Evolutionary conservation across 495 filamentous ascomycete species (phyloP), one percentile per base, ranked within the genome.

Genomic region (Neurospora sp.): DNA sequence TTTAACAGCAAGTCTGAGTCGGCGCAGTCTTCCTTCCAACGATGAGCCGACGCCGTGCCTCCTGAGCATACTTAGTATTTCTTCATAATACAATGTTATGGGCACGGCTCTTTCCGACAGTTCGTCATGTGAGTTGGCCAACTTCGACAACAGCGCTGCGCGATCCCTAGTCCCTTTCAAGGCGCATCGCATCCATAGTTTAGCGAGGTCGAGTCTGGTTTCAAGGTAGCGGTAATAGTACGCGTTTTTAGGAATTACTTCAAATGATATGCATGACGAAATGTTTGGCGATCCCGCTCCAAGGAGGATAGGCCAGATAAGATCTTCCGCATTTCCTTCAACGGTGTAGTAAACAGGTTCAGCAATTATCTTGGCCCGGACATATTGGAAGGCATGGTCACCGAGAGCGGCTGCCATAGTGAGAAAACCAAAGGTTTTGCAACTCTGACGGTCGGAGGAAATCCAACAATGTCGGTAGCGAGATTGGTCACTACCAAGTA

Each of bases 281-380:
- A n/a, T n/a, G n/a, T n/a, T n/a, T 46, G 3, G 3, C n/a, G n/a
- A 5, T 11, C 1, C 0, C 2, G 0, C 0, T 8, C 9, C 9
- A n/a, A 48, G 0, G 2, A 48, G 0, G 9, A 48, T 22, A 5
- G 44, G 5, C 44, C 44, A 48, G n/a, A 48, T 20, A 22, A 48
- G 44, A 48, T 48, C 44, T 22, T 4, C 1, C 8, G 0, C 0
- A 4, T 48, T 48, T 10, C 44, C 44, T 5, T 48, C n/a, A 3
- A 22, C n/a, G 1, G 44, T 48, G 44, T 12, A 48, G 44, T 5
- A 48, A 48, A 3, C 44, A 48, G 44, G 44, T 22, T 48, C 44
- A 22, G n/a, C n/a, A 22, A 22, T 22, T 4, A 48, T 48, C 0
- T 48, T 48, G n/a, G 44, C 9, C 18, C 0, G 44, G 3, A 48